These are phyloP conservation scores for Fonsecaea erecta DNA, from an alignment of 2,329 filamentous ascomycete species.

Conservation along the genomic window DNA sequence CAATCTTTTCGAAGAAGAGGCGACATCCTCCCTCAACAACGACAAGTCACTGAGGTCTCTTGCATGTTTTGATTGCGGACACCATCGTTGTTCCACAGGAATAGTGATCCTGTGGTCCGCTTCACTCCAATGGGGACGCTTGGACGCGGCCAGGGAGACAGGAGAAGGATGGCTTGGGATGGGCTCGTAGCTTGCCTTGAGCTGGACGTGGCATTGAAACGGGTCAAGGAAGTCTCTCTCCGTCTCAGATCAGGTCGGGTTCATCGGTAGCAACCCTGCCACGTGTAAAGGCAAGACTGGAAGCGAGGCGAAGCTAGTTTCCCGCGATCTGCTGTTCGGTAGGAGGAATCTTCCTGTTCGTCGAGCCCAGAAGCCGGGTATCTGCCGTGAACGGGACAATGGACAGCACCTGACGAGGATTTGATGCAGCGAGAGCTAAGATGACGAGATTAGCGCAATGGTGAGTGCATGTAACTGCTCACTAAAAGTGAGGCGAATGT, in stretches of 20 bases:
- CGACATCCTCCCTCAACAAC: not conserved
- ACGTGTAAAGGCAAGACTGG: conserved; percentile 29
- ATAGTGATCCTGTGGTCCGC: not conserved
- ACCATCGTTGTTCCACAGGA: too few species aligned
- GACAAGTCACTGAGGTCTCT: not conserved
- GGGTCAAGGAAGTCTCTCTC: conserved; percentile 7
- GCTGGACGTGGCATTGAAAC: not conserved
- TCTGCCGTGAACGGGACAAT: conserved; percentile 10
- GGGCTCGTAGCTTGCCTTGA: not conserved
- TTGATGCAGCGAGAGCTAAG: conserved; percentile 18
- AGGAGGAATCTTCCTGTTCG: not conserved
- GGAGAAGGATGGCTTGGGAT: not conserved
- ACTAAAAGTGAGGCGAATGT: conserved; percentile 33
- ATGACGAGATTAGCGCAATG: conserved; percentile 25
- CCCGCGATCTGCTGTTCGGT: conserved; percentile 5
- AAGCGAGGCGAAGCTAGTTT: conserved; percentile 7
- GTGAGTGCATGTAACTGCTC: conserved; percentile 17
- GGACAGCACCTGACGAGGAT: conserved; percentile 29
- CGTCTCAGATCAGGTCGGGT: conserved; percentile 10
- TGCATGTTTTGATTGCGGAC: not conserved
- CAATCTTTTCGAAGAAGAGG: too few species aligned
- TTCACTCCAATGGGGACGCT: not conserved
- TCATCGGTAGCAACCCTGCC: conserved; percentile 11
- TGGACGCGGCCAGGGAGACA: not conserved
- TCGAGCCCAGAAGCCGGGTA: conserved; percentile 10